phyloP scores from a whole-genome alignment of 768 basidiomycete species.

The Suillus fuscotomentosus region DNA sequence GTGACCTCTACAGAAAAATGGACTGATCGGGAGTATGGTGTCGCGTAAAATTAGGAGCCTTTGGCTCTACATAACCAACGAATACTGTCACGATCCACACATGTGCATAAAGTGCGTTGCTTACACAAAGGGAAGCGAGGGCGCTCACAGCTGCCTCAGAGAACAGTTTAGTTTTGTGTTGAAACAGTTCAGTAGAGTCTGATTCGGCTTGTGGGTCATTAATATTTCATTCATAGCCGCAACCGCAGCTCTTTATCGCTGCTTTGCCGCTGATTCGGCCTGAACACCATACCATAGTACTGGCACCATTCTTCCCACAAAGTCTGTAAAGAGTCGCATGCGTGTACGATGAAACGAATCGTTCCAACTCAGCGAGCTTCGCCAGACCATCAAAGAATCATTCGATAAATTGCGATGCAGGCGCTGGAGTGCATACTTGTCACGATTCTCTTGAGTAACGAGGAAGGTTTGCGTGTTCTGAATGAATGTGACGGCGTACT shows the following conservation, averaged over 20 bases:
- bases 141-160: constrained; percentile 86
- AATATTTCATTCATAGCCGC: constrained; percentile 38
- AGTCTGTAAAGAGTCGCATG: constrained; percentile 79
- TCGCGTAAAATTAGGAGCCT: too few relatives aligned
- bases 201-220: constrained; percentile 50
- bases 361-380: constrained; percentile 68
- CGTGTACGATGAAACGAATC: constrained; percentile 72
- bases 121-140: constrained; percentile 82
- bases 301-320: constrained; percentile 92
- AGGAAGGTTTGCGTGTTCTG: constrained; percentile 65
- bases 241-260: constrained; percentile 60
- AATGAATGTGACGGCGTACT: constrained; percentile 16
- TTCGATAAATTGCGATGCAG: constrained; percentile 90
- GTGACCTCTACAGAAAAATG: too few relatives aligned
- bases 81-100: too few relatives aligned
- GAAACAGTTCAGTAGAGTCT: constrained; percentile 56
- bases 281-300: constrained; percentile 71
- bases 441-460: constrained; percentile 66
- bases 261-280: constrained; percentile 61
- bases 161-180: constrained; percentile 66
- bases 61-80: too few relatives aligned
- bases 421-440: constrained; percentile 74
- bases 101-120: constrained; percentile 32
- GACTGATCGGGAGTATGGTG: too few relatives aligned
- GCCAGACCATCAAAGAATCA: constrained; percentile 78